These are phyloP conservation scores for Xylaria digitata DNA, from an alignment of 2,329 filamentous ascomycete genomes.

Conservation along the genomic window DNA sequence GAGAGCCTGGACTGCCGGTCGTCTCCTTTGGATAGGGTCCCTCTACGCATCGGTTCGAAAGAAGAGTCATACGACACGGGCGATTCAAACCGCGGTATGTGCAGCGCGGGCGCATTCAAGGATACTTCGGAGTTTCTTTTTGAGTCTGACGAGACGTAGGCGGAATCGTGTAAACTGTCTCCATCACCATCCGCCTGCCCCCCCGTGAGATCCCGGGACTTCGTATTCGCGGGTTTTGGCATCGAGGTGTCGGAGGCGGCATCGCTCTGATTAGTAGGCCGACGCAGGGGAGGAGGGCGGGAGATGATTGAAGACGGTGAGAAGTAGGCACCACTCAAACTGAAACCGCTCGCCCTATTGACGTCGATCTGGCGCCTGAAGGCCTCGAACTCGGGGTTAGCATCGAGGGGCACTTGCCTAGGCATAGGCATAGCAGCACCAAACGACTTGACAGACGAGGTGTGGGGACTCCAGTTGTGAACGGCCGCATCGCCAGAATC, in stretches of 20 bases:
- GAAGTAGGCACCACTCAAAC: conserved; percentile 61
- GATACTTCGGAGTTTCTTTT: conserved; percentile 65
- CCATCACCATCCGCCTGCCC: conserved; percentile 58
- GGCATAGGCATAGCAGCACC: conserved; percentile 77
- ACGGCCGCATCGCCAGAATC: conserved; percentile 70
- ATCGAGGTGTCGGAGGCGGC: conserved; percentile 52
- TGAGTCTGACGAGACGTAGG: conserved; percentile 65
- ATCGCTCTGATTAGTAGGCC: conserved; percentile 62
- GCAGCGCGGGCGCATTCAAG: conserved; percentile 55
- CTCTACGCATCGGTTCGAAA: conserved; percentile 49
- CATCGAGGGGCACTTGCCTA: conserved; percentile 75
- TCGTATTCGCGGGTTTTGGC: conserved; percentile 41
- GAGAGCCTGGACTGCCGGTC: conserved; percentile 67
- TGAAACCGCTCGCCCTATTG: conserved; percentile 64
- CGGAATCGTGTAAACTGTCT: conserved; percentile 63
- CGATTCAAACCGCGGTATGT: conserved; percentile 60
- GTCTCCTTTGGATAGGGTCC: conserved; percentile 56
- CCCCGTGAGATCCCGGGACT: conserved; percentile 37
- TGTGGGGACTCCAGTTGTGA: conserved; percentile 79
- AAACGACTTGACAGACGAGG: conserved; percentile 77
- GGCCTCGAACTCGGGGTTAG: conserved; percentile 84
- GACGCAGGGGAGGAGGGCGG: conserved; percentile 59
- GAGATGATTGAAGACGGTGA: conserved; percentile 49
- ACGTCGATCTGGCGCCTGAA: conserved; percentile 79
- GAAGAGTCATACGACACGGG: conserved; percentile 54